Percentiles rank a stretch among this genome's conserved stretches.
These are phyloP conservation scores for Fusarium caatingaense DNA, from an alignment of 2,329 filamentous ascomycete species.

Conservation along the genomic window DNA sequence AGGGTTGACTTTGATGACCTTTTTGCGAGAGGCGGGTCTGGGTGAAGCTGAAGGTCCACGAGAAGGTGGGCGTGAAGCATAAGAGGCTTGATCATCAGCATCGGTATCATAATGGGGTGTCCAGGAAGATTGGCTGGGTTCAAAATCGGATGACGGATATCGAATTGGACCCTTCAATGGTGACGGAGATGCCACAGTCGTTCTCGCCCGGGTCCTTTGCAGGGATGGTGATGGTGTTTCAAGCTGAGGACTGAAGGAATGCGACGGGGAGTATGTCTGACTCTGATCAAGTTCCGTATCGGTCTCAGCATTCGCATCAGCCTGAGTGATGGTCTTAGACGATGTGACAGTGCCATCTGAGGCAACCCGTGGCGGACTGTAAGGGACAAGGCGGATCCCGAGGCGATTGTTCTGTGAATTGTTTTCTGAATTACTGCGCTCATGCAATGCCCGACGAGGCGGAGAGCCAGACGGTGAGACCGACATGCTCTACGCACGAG, in stretches of 20 bases:
- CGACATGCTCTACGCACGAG: conserved; percentile 50
- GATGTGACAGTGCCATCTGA: conserved; percentile 46
- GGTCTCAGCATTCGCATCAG: conserved; percentile 41
- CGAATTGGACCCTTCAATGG: conserved; percentile 32
- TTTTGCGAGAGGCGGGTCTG: conserved; percentile 48
- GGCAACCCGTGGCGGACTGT: conserved; percentile 53
- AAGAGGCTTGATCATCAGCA: conserved; percentile 30
- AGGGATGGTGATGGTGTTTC: conserved; percentile 44
- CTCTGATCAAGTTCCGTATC: conserved; percentile 30
- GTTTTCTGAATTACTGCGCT: conserved; percentile 46
- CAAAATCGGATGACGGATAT: conserved; percentile 34
- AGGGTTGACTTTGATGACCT: conserved; percentile 63
- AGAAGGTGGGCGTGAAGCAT: conserved; percentile 35
- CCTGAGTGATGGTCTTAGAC: conserved; percentile 44
- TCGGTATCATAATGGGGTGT: conserved; percentile 37
- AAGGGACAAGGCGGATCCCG: conserved; percentile 54
- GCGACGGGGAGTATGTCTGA: conserved; percentile 28
- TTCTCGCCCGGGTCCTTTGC: conserved; percentile 34
- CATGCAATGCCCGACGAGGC: conserved; percentile 46
- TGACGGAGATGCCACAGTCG: conserved; percentile 32
- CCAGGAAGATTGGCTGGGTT: conserved; percentile 38
- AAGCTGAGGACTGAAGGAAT: conserved; percentile 39
- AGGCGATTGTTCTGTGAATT: conserved; percentile 48
- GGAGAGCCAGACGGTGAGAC: conserved; percentile 47
- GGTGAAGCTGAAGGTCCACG: conserved; percentile 43